Evolutionary conservation across 129 eudicot species (phyloP).

Genomic region (Helichrysum umbraculigerum): DNA sequence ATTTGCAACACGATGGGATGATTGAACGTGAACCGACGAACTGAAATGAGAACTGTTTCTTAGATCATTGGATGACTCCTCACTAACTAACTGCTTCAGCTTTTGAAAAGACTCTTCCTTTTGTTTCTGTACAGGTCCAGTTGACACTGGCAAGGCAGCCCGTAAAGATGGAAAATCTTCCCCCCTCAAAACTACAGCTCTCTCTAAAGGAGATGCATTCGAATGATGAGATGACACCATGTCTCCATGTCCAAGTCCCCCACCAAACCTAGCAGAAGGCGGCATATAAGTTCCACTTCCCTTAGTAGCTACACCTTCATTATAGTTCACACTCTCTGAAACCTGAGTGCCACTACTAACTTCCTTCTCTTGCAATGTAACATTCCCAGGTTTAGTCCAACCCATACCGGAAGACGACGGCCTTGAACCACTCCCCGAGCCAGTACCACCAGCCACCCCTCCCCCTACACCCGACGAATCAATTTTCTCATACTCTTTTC

Average conservation of each 20-base stretch:
- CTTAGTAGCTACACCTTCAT: slow-evolving; percentile 33
- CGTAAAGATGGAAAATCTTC: slow-evolving; percentile 94
- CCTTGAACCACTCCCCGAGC: slow-evolving; percentile 61
- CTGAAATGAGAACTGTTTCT: slow-evolving; percentile 37
- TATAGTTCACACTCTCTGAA: slow-evolving; percentile 31
- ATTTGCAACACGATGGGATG: slow-evolving; percentile 37
- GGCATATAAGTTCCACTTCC: slow-evolving; percentile 59
- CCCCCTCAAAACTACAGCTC: slow-evolving; percentile 78
- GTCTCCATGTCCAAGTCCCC: slow-evolving; percentile 35
- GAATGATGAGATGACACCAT: slow-evolving; percentile 32
- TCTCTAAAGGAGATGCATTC: slow-evolving; percentile 36
- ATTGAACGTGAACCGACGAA: slow-evolving; percentile 48
- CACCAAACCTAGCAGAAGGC: slow-evolving; percentile 62
- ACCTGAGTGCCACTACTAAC: slow-evolving; percentile 36
- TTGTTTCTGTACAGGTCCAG: slow-evolving; percentile 58
- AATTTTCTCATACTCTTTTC: slow-evolving; percentile 87
- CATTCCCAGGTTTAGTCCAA: slow-evolving; percentile 77
- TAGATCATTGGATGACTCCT: slow-evolving; percentile 51
- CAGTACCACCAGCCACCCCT: slow-evolving; percentile 60
- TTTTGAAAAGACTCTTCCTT: slow-evolving; percentile 57
- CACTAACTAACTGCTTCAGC: slow-evolving; percentile 52
- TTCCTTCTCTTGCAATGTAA: slow-evolving; percentile 54
- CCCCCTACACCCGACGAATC: slow-evolving; percentile 65
- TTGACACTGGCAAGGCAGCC: slow-evolving; percentile 64
- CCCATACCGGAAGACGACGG: slow-evolving; percentile 72